A percentile compares a stretch with the other conserved stretches of the same genome.
These are phyloP conservation scores for Fusarium vanettenii DNA, from an alignment of 2,329 filamentous ascomycete species.

Conservation along the genomic window DNA sequence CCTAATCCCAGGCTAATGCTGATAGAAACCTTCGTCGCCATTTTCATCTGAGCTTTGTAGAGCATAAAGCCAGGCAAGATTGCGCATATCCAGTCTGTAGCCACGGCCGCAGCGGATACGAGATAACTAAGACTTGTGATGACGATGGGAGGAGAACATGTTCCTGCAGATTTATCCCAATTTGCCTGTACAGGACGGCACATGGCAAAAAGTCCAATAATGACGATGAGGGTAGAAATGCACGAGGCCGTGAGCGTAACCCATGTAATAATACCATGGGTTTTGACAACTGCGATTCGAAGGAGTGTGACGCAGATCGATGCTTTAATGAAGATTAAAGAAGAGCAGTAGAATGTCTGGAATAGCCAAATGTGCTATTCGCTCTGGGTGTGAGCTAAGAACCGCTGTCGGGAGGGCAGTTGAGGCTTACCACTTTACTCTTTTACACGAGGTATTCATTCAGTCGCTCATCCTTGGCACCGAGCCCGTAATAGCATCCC, in stretches of 20 bases:
- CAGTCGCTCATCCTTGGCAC: neutral
- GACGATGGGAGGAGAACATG: neutral
- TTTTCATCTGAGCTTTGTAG: neutral
- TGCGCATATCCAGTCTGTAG: neutral
- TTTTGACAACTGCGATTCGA: neutral
- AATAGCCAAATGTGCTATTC: neutral
- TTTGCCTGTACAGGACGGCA: neutral
- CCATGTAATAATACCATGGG: neutral
- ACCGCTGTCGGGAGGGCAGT: neutral
- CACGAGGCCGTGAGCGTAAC: neutral
- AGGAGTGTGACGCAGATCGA: neutral
- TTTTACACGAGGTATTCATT: neutral
- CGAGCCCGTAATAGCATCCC: neutral
- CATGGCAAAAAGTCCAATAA: neutral
- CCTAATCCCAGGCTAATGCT: neutral
- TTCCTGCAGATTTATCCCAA: neutral
- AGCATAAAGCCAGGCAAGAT: neutral
- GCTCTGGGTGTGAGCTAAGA: neutral
- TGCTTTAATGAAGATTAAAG: neutral
- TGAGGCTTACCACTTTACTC: neutral
- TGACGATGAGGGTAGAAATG: neutral
- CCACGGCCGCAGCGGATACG: neutral
- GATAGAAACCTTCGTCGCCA: neutral
- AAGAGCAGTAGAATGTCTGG: neutral
- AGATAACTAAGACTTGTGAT: neutral